Base-by-base conservation (phyloP, 306 rosid species). In the Lotus japonicus region DNA sequence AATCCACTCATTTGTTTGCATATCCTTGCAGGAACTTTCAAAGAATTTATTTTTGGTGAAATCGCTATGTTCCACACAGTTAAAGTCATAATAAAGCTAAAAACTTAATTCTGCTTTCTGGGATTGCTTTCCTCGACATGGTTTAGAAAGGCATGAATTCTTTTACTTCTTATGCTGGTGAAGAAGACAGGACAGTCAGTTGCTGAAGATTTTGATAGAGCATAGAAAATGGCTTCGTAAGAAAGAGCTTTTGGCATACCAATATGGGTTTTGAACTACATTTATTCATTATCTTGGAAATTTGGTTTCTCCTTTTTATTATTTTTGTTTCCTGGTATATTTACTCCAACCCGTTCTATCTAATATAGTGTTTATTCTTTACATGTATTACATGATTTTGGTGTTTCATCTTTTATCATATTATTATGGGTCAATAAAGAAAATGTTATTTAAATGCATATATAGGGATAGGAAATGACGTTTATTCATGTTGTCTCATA, bases 141-240 rank as follows among this genome's bases (percentile, higher is more conserved):
- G 58, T 61, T 63, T 52, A 69, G 77, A 66, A 28, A 41, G 82
- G 77, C 72, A 72, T 71, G 75, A 64, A 68, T 62, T 74, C 75
- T 78, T 26, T 53, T 63, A 68, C 75, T 68, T 65, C 69, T 48
- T 80, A 79, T 72, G 70, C 71, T 68, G 79, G 69, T 73, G 59
- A 74, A 59, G 73, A 68, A 74, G 70, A 78, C 72, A 43, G 38
- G 44, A 58, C 64, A 66, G 70, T 31, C 72, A 48, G 79, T 75
- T 74, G 77, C 82, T 72, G 81, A 62, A 82, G 81, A 86, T 86
- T 83, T 76, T 75, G 88, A 71, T 61, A 64, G 74, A 68, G 78
- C 59, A 28, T 74, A 74, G 80, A 45, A 76, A 74, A 77, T 44
- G 59, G 58, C 67, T 63, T 45, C 68, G 46, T 14, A 46, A 64